phyloP scores from a whole-genome alignment of 176 grass and related monocot genomes.

The Elymus sibiricus region DNA sequence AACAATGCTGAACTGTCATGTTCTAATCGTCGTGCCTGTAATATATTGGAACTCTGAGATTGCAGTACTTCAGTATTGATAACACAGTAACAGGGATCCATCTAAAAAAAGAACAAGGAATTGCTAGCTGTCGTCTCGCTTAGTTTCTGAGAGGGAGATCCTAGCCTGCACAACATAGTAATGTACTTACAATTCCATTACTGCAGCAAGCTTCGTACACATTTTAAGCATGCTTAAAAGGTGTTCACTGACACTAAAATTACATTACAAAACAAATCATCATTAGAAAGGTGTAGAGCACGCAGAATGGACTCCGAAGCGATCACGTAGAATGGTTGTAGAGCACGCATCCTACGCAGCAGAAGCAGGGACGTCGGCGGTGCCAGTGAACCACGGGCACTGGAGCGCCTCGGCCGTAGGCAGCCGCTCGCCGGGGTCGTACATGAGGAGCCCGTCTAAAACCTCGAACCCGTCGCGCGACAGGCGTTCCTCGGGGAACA shows the following conservation, averaged over 20 bases:
- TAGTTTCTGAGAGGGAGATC: neutral
- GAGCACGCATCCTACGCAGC: neutral
- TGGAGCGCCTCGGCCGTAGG: neutral
- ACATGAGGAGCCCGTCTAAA: neutral
- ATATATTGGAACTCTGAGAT: neutral
- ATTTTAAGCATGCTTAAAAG: too few relatives aligned
- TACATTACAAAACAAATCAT: neutral
- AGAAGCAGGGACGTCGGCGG: neutral
- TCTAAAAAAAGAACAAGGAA: too few relatives aligned
- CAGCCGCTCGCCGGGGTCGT: neutral
- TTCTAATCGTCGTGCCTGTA: neutral
- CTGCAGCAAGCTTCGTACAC: neutral
- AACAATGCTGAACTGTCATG: neutral
- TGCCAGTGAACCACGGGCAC: neutral
- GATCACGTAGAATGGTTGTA: neutral
- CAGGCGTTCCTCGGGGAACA: neutral
- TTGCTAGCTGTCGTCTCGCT: too few relatives aligned
- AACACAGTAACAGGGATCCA: neutral
- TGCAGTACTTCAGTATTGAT: neutral
- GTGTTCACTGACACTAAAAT: too few relatives aligned
- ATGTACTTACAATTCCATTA: neutral
- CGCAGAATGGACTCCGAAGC: neutral
- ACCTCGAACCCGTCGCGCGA: neutral
- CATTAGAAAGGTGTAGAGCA: too few relatives aligned
- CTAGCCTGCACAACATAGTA: neutral